A percentile compares a stretch with the other conserved stretches of the same genome.
These are phyloP conservation scores for Globisporangium emineosum DNA, from an alignment of 352 stramenopile genomes.

Conservation along the genomic window DNA sequence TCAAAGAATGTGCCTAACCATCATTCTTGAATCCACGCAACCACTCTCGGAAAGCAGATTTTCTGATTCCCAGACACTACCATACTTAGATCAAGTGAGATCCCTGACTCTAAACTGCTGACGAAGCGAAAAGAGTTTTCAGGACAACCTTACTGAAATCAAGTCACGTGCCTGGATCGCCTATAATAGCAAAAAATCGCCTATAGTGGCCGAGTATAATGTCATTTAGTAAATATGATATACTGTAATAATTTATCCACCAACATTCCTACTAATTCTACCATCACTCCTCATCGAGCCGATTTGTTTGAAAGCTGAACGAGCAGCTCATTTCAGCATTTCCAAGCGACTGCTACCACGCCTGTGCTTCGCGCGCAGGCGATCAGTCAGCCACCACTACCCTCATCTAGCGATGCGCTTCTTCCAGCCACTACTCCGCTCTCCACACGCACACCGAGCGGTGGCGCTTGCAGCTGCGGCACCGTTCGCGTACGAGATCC, in stretches of 20 bases:
- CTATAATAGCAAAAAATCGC: background rate
- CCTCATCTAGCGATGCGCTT: constrained; percentile 1
- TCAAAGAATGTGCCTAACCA: no score
- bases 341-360: background rate
- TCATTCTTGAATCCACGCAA: no score
- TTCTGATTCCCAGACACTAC: no score
- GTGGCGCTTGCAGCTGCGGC: background rate
- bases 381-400: no score
- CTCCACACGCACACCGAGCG: background rate
- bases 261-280: background rate
- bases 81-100: no score
- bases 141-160: no score
- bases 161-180: background rate
- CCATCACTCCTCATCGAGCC: background rate
- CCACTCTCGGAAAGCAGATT: no score
- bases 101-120: no score
- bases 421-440: background rate
- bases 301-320: background rate
- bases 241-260: background rate
- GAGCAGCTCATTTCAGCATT: background rate
- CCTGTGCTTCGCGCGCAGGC: no score
- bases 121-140: no score
- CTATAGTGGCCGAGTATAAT: no score
- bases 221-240: no score
- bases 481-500: constrained; percentile 8